Evolutionary conservation across 352 stramenopile species (phyloP), one percentile per base, ranked within the genome.

Genomic region (Phytophthora meadii): DNA sequence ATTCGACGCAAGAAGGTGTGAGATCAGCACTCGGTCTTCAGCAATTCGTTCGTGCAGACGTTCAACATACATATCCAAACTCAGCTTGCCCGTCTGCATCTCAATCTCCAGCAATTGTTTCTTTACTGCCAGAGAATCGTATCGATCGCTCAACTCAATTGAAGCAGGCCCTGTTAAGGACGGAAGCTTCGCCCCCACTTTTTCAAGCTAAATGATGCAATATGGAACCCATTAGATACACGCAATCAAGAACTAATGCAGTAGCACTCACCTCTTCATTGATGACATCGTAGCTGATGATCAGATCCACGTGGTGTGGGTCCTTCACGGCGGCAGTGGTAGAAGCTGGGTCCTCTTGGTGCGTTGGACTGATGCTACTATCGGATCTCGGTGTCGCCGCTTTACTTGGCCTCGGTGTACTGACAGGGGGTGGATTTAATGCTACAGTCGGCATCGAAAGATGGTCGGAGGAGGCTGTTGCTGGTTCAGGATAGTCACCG

Each of bases 221-320:
- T 22, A 47, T 24, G 7, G 49, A 10, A 8, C 9, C 30, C 9
- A 10, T 36, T 36, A 36, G 30, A 36, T 36, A 36, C 7, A 36
- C 2, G 8, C 9, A 36, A 36, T 36, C 9, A 12, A 24, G 30
- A 50, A 37, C 9, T 15, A 36, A n/a, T 39, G 15, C 5, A 15
- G 30, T 2, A 25, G 28, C 27, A 25, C 46, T 53, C 55, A 94
- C 86, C 81, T 94, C 87, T 73, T 94, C 82, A 39, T 87, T 90
- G 15, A 94, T 91, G 54, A 94, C 84, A 54, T 94, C 87, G 72
- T 94, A 94, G 72, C 87, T 94, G 49, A 92, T 54, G 52, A 94
- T 91, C 42, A 90, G 34, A 65, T 93, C 84, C 10, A 90, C 51
- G 63, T 87, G 62, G 39, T 92, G 84, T 5, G 83, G 79, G 44